Base-by-base conservation (phyloP, 2,329 filamentous ascomycete species). In the Pestalotiopsis sp. region DNA sequence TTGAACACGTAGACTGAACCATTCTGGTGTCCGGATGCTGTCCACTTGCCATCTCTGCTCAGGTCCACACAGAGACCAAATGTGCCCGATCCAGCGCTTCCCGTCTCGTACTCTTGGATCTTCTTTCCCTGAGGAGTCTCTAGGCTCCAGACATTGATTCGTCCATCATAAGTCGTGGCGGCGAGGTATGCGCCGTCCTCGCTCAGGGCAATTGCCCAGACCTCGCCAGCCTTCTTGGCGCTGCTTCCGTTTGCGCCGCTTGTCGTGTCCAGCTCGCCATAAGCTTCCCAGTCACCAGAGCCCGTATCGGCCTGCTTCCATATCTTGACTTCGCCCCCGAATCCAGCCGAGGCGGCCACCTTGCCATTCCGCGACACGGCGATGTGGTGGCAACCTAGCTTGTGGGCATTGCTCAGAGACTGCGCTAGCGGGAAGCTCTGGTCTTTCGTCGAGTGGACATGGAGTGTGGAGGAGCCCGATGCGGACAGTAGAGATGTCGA, bases 1-100 rank as follows among this genome's bases (percentile, higher is more conserved):
- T 94, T 95, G 86, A 98, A 99, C 70, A 99, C 90, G 82, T 98
- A 98, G 71, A 98, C 89, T 13, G 90, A 91, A 17, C 96, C 96
- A 75, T 93, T 97, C 79, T 97, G 93, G 81, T 99, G 95, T 0
- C 96, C 96, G 66, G 92, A 97, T 4, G 95, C 95, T 38, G 95
- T 97, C 79, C 94, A 92, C 71, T 89, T 91, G 66, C 95, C 95
- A 79, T 99, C 92, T 23, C 83, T 81, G 73, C 89, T 91, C 78
- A 98, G 81, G 78, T 96, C 95, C 70, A 99, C 90, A 75, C 92
- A 92, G 82, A 96, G 89, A 49, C 94, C 95, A 82, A 98, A 98
- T 80, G 92, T 95, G 14, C 94, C 94, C 74, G 95, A 94, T 1
- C 83, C 83, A n/a, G 81, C 79, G 68, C 82, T 86, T 31, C 84